Conservation (phyloP, 1,139 yeast genomes). For the Candida sp. region DNA sequence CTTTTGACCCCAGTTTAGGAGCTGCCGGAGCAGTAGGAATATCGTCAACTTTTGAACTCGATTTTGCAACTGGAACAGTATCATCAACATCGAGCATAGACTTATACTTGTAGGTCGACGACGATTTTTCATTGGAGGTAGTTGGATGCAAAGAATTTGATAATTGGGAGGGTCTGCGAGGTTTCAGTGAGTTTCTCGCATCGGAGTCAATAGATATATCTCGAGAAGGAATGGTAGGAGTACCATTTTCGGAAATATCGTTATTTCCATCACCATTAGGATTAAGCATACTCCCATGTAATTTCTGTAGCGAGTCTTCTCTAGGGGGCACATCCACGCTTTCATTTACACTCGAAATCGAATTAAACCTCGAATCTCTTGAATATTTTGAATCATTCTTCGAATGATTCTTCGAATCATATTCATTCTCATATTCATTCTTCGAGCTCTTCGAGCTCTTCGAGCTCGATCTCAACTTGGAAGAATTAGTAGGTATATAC, state of each 20-base stretch:
- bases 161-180: neutral
- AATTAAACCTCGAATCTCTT: neutral
- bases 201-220: slow-evolving; percentile 16
- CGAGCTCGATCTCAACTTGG: slow-evolving; percentile 28
- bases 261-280: neutral
- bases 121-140: neutral
- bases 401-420: neutral
- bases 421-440: neutral
- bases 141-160: neutral
- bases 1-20: neutral
- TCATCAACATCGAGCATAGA: neutral
- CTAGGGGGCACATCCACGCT: neutral
- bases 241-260: too few relatives aligned
- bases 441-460: slow-evolving; percentile 15
- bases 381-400: neutral
- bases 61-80: neutral
- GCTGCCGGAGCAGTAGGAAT: too few relatives aligned
- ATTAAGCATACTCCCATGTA: too few relatives aligned
- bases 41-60: too few relatives aligned
- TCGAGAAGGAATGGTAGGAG: neutral
- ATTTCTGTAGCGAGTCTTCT: neutral
- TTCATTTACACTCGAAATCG: too few relatives aligned
- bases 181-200: slow-evolving; percentile 2
- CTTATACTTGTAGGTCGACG: neutral
- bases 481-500: slow-evolving; percentile 13